Conservation (phyloP, 148 eudicot species). For the Rhododendron williamsianum region DNA sequence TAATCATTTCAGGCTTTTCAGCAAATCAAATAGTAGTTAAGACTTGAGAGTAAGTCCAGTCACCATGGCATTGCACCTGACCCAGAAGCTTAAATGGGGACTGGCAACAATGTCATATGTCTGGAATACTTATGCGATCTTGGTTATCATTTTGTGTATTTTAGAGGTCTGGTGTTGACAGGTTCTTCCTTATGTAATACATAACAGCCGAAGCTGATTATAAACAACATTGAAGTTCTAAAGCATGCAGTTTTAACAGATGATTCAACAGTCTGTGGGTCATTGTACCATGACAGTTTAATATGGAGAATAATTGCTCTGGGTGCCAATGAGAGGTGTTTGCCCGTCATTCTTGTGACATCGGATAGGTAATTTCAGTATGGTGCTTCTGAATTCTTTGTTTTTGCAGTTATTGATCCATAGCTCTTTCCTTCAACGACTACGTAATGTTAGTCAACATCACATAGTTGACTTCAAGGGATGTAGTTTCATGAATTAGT, state of each 20-base stretch:
- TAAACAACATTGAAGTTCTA: constrained; percentile 86
- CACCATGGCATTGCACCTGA: background rate
- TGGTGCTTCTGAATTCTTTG: background rate
- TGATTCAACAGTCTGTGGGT: constrained; percentile 55
- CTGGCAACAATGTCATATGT: background rate
- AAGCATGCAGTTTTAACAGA: constrained; percentile 58
- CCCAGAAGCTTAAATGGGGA: constrained; percentile 1
- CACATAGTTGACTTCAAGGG: background rate
- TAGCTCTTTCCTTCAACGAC: background rate
- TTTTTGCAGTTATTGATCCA: background rate
- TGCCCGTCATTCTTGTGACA: constrained; percentile 79
- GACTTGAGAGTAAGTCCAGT: background rate
- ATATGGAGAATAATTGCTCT: constrained; percentile 83
- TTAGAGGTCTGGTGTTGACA: background rate
- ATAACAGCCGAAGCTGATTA: constrained; percentile 87
- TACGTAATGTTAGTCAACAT: background rate
- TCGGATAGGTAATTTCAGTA: constrained; percentile 68
- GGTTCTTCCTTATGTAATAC: background rate
- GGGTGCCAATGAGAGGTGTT: constrained; percentile 86
- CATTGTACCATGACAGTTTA: constrained; percentile 90
- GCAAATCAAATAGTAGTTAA: background rate
- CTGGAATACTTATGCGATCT: background rate
- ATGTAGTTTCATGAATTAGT: background rate
- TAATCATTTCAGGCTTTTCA: background rate
- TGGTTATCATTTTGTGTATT: background rate